A percentile compares a stretch with the other conserved stretches of the same genome.
phyloP scores from a whole-genome alignment of 2,329 filamentous ascomycete species.

The Falciphora oryzae region DNA sequence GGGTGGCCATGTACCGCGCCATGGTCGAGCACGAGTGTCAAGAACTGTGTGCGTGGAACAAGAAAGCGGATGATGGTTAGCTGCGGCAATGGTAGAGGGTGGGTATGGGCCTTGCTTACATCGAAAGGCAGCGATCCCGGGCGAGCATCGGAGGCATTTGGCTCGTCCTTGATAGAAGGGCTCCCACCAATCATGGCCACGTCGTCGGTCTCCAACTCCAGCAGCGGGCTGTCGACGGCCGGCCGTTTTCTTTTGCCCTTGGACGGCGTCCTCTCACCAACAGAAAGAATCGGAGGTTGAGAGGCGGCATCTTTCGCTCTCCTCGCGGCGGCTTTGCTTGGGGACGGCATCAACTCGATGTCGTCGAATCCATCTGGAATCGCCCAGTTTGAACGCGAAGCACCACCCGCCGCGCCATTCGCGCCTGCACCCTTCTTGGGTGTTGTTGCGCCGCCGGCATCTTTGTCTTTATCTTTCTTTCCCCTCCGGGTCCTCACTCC shows the following conservation, averaged over 20 bases:
- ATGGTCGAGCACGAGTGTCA: conserved; percentile 62
- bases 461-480: conserved; percentile 27
- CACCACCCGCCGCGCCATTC: conserved; percentile 21
- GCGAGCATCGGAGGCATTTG: conserved; percentile 6
- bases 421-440: conserved; percentile 46
- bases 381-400: conserved; percentile 45
- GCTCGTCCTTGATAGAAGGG: conserved; percentile 12
- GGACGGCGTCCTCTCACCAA: conserved; percentile 54
- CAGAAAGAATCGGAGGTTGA: conserved; percentile 34
- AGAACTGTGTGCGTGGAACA: conserved; percentile 34
- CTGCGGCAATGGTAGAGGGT: neutral
- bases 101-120: conserved; percentile 26
- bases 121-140: conserved; percentile 33
- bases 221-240: conserved; percentile 59
- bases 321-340: conserved; percentile 41
- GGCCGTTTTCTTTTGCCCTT: conserved; percentile 67
- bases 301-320: conserved; percentile 31
- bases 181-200: conserved; percentile 29
- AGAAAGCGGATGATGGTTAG: conserved; percentile 17
- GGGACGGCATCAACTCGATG: conserved; percentile 49
- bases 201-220: conserved; percentile 48
- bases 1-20: conserved; percentile 47
- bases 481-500: conserved; percentile 24
- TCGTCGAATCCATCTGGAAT: conserved; percentile 75
- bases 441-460: conserved; percentile 35